Percentiles rank a stretch among this genome's conserved stretches.
These are phyloP conservation scores for Hypoxylon lienhwacheense DNA, from an alignment of 495 filamentous ascomycete genomes.

Conservation along the genomic window DNA sequence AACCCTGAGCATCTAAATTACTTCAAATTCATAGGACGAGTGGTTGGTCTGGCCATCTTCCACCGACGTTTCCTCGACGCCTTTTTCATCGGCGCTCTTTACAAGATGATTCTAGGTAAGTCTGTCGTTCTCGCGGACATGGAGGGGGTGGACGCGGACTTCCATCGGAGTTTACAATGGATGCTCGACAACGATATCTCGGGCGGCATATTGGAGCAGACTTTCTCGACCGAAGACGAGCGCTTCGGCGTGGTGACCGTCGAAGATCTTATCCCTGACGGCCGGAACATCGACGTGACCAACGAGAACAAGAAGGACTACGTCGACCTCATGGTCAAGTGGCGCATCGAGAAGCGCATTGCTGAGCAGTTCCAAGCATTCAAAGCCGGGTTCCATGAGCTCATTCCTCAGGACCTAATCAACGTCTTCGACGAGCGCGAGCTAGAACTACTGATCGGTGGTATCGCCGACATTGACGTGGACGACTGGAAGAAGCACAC, in stretches of 20 bases:
- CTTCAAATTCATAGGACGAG: constrained; percentile 99
- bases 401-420: constrained; percentile 94
- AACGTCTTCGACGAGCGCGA: constrained; percentile 99
- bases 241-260: constrained; percentile 91
- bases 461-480: constrained; percentile 99
- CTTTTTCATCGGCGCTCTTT: constrained; percentile 99
- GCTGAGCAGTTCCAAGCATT: constrained; percentile 98
- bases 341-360: constrained; percentile 98
- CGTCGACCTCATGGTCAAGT: constrained; percentile 95
- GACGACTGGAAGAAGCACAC: constrained; percentile 99
- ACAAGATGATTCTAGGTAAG: constrained; percentile 99
- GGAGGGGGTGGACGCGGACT: constrained; percentile 98
- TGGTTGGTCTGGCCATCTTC: constrained; percentile 97
- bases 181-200: constrained; percentile 96
- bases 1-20: constrained; percentile 99
- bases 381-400: constrained; percentile 93
- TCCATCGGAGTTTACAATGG: constrained; percentile 94
- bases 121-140: constrained; percentile 90
- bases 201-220: constrained; percentile 84
- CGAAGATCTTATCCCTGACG: constrained; percentile 89
- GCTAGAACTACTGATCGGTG: constrained; percentile 92
- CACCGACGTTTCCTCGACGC: constrained; percentile 96
- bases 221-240: constrained; percentile 95
- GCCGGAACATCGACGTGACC: constrained; percentile 89
- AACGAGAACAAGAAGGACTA: constrained; percentile 97